Base-by-base conservation (phyloP, 2,329 filamentous ascomycete species). In the Karstenula rhodostoma region DNA sequence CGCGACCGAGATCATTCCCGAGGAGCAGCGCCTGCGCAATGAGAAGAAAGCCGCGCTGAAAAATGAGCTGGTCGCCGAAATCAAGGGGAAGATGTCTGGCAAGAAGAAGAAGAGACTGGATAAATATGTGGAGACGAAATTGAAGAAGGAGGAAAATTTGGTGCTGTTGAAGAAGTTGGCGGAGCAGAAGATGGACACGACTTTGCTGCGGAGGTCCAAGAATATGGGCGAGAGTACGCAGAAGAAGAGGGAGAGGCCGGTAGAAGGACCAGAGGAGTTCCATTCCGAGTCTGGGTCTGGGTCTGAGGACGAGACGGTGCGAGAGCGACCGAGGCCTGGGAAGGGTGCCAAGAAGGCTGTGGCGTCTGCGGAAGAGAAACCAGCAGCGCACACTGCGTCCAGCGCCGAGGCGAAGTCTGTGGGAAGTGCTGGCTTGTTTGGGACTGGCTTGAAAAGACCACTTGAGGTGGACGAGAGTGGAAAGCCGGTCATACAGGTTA, bases 61-160 rank as follows among this genome's bases (percentile, higher is more conserved):
- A 64, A 83, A 84, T 47, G 83, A 88, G 68, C 68, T 89, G 60
- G 80, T 80, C 61, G 79, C 79, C 62, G 81, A 83, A 37, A 80
- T 84, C 50, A 81, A 86, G 64, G 79, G 83, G 3, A 86, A 85
- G 65, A 83, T 89, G 59, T 87, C 84, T 1, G 78, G 81, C 22
- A 90, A 90, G 77, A 90, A 90, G 77, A 83, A 87, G 67, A 90
- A 90, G 79, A 81, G 88, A 56, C 72, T 90, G 63, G 87, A 90
- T 67, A 90, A 90, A 72, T 90, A 90, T 66, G 88, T 90, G 76
- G 94, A 98, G 71, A 95, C 86, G 60, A 99, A 99, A 84, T 83
- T 99, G 48, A 91, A 89, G 77, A 97, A 96, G 77, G 95, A 99
- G 74, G 94, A 98, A 77, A 96, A 92, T 71, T 84, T 92, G 29